Percentiles rank a stretch among this genome's conserved stretches.
These are phyloP conservation scores for Cladorrhinum sp. DNA, from an alignment of 2,329 filamentous ascomycete species.

Conservation along the genomic window DNA sequence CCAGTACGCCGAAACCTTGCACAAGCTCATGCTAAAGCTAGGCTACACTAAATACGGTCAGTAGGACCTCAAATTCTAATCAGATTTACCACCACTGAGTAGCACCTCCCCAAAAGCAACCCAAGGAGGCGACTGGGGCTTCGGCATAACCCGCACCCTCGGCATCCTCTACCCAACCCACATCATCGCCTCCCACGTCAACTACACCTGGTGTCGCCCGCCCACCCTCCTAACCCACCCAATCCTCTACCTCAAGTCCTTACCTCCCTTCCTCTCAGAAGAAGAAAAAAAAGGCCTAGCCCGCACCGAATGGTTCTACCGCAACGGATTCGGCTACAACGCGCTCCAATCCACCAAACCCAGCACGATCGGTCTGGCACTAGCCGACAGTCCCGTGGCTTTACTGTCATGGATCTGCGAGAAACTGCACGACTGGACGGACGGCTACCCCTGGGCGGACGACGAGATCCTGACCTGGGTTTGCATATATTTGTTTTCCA, in stretches of 20 bases:
- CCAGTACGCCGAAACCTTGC: slow-evolving; percentile 61
- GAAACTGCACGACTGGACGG: slow-evolving; percentile 75
- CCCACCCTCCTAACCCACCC: slow-evolving; percentile 53
- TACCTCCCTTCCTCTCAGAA: slow-evolving; percentile 49
- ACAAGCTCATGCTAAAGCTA: slow-evolving; percentile 66
- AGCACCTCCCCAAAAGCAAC: slow-evolving; percentile 35
- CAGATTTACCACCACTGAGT: background rate
- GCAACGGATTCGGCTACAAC: slow-evolving; percentile 58
- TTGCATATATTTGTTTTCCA: slow-evolving; percentile 68
- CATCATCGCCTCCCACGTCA: slow-evolving; percentile 60
- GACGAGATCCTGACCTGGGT: slow-evolving; percentile 76
- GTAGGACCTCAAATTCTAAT: slow-evolving; percentile 34
- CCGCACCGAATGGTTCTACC: slow-evolving; percentile 55
- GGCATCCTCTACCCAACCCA: slow-evolving; percentile 55
- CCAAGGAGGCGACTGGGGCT: slow-evolving; percentile 71
- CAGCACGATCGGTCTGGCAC: slow-evolving; percentile 66
- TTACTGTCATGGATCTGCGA: slow-evolving; percentile 78
- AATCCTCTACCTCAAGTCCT: slow-evolving; percentile 53
- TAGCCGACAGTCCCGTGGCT: slow-evolving; percentile 67
- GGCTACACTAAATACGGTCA: slow-evolving; percentile 64
- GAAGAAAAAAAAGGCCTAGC: slow-evolving; percentile 50
- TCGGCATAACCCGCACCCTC: slow-evolving; percentile 60
- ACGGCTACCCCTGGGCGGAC: slow-evolving; percentile 68
- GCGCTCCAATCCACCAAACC: slow-evolving; percentile 64
- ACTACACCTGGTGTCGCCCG: slow-evolving; percentile 46